These are phyloP conservation scores for Candida sanyaensis DNA, from an alignment of 1,139 yeast genomes.

Conservation along the genomic window DNA sequence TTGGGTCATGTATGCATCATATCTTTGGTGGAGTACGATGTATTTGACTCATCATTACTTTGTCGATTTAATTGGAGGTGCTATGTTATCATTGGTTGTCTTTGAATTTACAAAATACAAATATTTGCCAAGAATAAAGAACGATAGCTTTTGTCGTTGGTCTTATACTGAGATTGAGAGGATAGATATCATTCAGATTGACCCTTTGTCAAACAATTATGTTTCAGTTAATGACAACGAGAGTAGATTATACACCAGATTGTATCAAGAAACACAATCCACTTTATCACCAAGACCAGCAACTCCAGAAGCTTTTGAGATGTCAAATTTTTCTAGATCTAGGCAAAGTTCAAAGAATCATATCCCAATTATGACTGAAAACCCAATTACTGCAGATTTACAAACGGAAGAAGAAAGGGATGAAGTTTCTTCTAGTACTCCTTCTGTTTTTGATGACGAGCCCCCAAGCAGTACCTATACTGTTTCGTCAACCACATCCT, in stretches of 20 bases:
- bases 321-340: constrained; percentile 31
- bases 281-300: constrained; percentile 1
- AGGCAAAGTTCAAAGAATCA: constrained; percentile 32
- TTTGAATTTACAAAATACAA: constrained; percentile 74
- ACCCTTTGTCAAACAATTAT: constrained; percentile 32
- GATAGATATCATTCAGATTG: constrained; percentile 27
- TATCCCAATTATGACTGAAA: constrained; percentile 16
- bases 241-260: constrained; percentile 10
- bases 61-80: constrained; percentile 89
- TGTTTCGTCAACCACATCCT: constrained; percentile 31
- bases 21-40: constrained; percentile 99
- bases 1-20: constrained; percentile 74
- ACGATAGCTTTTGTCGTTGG: constrained; percentile 78
- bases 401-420: constrained; percentile 28
- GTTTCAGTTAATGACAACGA: constrained; percentile 15
- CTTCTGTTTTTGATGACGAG: constrained; percentile 40
- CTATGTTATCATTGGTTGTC: constrained; percentile 68
- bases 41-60: constrained; percentile 95
- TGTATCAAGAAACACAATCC: constrained; percentile 13
- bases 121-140: constrained; percentile 70
- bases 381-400: constrained; percentile 11
- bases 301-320: constrained; percentile 25
- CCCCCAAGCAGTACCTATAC: constrained; percentile 23
- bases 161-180: constrained; percentile 53
- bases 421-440: constrained; percentile 34